Base-by-base conservation (phyloP, 257 asterid genomes). In the Pogostemon cablin region DNA sequence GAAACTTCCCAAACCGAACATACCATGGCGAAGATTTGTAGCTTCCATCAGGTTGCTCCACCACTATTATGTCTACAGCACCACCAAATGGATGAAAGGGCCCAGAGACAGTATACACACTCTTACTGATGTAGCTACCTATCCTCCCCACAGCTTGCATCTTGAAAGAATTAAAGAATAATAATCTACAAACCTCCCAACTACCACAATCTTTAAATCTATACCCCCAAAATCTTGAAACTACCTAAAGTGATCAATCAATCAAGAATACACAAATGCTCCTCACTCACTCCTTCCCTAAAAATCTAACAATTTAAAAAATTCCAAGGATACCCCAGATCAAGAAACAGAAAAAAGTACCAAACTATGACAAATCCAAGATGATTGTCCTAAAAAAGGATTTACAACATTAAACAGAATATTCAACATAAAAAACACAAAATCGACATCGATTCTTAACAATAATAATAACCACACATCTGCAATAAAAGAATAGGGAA, bases 41-140 rank as follows among this genome's bases (percentile, higher is more conserved):
- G 74, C 86, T 91, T 42, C 98, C 97, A 66, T 95, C 99, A 2
- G 88, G 95, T 78, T 95, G 99, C 75, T 86, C 80, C 75, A 95
- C 99, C 68, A 88, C 92, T 15, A 95, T 88, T 47, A 95, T 88
- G 81, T 95, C 99, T 4, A 95, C 97, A 46, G 98, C 98, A 50
- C 99, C 99, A 57, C 99, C 98, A 79, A 95, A 95, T 3, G 99
- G 99, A 72, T 95, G 99, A 75, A 95, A 91, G 4, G 99, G 90
- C 8, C 92, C 98, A 4, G 99, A 91, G 7, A 90, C 97, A 11
- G 90, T 81, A 55, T 80, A 77, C n/a, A 86, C 96, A 17, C 99
- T 80, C 75, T 70, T 87, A 69, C 90, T 81, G 4, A 95, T 87
- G 76, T 85, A 91, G 85, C 96, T 83, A 63, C 99, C 96, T 71